phyloP scores from a whole-genome alignment of 192 early-diverging fungal species.

The Coemansia biformis region DNA sequence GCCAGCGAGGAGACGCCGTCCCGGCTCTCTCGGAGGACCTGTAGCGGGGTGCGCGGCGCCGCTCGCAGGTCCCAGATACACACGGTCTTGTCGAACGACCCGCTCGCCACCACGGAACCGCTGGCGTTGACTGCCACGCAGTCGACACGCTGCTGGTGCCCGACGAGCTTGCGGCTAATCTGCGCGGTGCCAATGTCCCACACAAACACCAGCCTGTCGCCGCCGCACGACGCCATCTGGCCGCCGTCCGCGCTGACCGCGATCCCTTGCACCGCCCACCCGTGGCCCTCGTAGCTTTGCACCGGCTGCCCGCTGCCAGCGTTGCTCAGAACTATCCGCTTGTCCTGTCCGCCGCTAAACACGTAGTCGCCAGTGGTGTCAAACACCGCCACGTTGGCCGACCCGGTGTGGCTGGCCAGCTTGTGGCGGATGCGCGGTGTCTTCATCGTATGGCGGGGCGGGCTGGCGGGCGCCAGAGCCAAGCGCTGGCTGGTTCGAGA shows the following conservation, averaged over 20 bases:
- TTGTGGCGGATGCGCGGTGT: slow-evolving; percentile 21
- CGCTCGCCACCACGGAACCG: slow-evolving; percentile 72
- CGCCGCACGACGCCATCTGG: slow-evolving; percentile 72
- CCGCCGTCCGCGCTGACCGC: slow-evolving; percentile 52
- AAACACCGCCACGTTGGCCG: slow-evolving; percentile 63
- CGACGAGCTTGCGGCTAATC: slow-evolving; percentile 66
- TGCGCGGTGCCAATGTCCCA: slow-evolving; percentile 82
- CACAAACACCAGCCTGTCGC: slow-evolving; percentile 71
- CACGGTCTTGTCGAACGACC: slow-evolving; percentile 59
- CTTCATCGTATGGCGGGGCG: too few relatives aligned
- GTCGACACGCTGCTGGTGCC: slow-evolving; percentile 81
- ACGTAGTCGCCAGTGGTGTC: slow-evolving; percentile 74
- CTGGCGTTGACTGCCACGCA: slow-evolving; percentile 75
- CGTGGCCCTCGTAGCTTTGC: slow-evolving; percentile 78
- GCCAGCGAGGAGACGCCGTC: slow-evolving; percentile 79
- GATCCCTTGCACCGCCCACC: slow-evolving; percentile 66
- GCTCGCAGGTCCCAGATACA: slow-evolving; percentile 51
- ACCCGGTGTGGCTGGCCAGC: slow-evolving; percentile 61
- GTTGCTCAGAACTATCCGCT: slow-evolving; percentile 64
- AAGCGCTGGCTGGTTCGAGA: too few relatives aligned
- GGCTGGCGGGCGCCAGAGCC: not conserved
- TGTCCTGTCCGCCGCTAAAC: slow-evolving; percentile 75
- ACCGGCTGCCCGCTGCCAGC: slow-evolving; percentile 62
- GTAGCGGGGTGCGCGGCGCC: slow-evolving; percentile 58
- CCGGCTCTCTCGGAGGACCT: slow-evolving; percentile 75